These are phyloP conservation scores for Plasmodium ovale DNA, from an alignment of 169 alveolate species.

Conservation along the genomic window DNA sequence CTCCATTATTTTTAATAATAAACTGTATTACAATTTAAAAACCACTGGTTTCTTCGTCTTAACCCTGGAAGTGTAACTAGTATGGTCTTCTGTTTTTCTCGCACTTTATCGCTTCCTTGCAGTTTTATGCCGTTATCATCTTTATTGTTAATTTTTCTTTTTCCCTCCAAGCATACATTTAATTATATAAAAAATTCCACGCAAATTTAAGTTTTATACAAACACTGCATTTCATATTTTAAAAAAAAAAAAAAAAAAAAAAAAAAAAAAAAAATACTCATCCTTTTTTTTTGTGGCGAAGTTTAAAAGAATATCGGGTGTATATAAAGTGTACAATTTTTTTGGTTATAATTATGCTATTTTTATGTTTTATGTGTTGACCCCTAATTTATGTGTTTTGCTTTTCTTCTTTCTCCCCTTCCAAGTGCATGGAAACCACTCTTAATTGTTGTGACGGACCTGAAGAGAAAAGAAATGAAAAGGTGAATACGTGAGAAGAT, in stretches of 20 bases:
- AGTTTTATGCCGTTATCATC: no score
- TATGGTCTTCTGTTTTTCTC: no score
- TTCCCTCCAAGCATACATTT: neutral
- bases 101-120: no score
- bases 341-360: neutral
- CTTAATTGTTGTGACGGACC: slow-evolving; percentile 94
- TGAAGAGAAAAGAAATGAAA: slow-evolving; percentile 19
- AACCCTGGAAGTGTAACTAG: no score
- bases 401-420: slow-evolving; percentile 94
- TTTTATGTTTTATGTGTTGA: neutral
- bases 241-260: neutral
- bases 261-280: neutral
- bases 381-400: slow-evolving; percentile 81
- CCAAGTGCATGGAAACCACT: slow-evolving; percentile 95
- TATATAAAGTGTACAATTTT: neutral
- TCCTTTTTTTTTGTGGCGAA: neutral
- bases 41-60: no score
- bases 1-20: no score
- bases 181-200: neutral
- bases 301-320: neutral
- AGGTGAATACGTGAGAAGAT: neutral
- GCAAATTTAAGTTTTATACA: neutral
- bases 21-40: no score
- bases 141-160: no score
- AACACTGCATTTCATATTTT: neutral